Conservation (phyloP, 1,284 basidiomycete species). For the Polyporus tsugae region DNA sequence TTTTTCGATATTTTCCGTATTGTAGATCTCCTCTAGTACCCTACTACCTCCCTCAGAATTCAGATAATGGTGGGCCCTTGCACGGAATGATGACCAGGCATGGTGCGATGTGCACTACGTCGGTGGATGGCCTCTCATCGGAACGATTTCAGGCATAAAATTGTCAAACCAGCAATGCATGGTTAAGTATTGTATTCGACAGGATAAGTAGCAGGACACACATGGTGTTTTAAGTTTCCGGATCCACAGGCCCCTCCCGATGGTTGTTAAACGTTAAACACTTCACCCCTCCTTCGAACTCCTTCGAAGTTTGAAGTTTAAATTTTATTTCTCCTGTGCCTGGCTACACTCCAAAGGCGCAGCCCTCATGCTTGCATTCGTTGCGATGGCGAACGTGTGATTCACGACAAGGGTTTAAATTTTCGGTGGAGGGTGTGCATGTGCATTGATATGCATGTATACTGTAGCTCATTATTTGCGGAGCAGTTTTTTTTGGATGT, state of each 20-base stretch:
- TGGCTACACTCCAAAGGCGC: not conserved
- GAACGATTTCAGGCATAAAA: not conserved
- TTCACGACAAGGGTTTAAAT: not conserved
- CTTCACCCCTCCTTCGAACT: not conserved
- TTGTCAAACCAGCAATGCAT: not conserved
- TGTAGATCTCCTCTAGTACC: not conserved
- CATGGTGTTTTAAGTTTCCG: not conserved
- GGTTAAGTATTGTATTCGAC: not conserved
- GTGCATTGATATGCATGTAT: too few relatives aligned
- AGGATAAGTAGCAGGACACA: not conserved
- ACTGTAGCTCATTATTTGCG: too few relatives aligned
- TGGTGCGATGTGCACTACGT: too few relatives aligned
- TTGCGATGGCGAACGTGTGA: not conserved
- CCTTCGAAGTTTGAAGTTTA: not conserved
- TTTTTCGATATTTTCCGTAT: conserved; percentile 9
- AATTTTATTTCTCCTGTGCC: not conserved
- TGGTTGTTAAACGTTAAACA: not conserved
- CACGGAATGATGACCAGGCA: not conserved
- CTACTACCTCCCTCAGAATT: not conserved
- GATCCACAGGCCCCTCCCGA: not conserved
- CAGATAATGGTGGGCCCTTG: not conserved
- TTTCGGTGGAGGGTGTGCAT: not conserved
- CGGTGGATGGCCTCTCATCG: too few relatives aligned
- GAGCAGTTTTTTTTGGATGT: not conserved
- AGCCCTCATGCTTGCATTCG: not conserved